phyloP scores from a whole-genome alignment of 495 filamentous ascomycete genomes.

The Lasiosphaeriaceae sp. region DNA sequence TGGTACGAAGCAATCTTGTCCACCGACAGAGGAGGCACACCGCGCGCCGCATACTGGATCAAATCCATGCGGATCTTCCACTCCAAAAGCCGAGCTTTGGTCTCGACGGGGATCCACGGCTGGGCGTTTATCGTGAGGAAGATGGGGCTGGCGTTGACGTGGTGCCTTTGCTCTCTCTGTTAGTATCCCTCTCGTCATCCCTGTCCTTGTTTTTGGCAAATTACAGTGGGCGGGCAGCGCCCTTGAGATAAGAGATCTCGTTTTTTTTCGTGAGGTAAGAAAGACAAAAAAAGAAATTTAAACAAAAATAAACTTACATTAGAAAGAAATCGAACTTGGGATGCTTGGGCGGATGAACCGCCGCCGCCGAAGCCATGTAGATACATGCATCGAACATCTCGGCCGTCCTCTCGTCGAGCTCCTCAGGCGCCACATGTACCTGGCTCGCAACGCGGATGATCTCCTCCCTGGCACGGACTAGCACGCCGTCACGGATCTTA shows the following conservation, averaged over 20 bases:
- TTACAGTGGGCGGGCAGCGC: no score
- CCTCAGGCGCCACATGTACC: conserved; percentile 55
- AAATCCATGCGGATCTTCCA: conserved; percentile 73
- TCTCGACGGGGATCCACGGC: conserved; percentile 36
- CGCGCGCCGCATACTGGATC: conserved; percentile 60
- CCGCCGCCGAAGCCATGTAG: conserved; percentile 57
- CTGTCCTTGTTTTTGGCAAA: background rate
- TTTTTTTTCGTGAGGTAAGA: no score
- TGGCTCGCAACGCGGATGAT: conserved; percentile 57
- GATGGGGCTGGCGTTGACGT: conserved; percentile 38
- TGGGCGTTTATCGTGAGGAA: conserved; percentile 35
- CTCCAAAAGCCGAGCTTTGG: conserved; percentile 64
- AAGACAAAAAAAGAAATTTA: background rate
- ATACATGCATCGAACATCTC: conserved; percentile 72
- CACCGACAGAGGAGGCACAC: conserved; percentile 48
- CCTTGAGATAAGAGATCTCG: no score
- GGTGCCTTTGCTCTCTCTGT: conserved; percentile 29
- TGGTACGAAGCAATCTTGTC: conserved; percentile 54
- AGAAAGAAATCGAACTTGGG: conserved; percentile 80
- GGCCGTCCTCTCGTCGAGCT: conserved; percentile 62
- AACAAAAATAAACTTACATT: conserved; percentile 48
- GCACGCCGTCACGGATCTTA: conserved; percentile 63
- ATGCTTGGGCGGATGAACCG: conserved; percentile 56
- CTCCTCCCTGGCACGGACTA: conserved; percentile 57
- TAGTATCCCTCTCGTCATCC: background rate